Percentiles rank a stretch among this genome's conserved stretches.
Conservation (phyloP, 2,329 filamentous ascomycete species). For the Alternaria arborescens region DNA sequence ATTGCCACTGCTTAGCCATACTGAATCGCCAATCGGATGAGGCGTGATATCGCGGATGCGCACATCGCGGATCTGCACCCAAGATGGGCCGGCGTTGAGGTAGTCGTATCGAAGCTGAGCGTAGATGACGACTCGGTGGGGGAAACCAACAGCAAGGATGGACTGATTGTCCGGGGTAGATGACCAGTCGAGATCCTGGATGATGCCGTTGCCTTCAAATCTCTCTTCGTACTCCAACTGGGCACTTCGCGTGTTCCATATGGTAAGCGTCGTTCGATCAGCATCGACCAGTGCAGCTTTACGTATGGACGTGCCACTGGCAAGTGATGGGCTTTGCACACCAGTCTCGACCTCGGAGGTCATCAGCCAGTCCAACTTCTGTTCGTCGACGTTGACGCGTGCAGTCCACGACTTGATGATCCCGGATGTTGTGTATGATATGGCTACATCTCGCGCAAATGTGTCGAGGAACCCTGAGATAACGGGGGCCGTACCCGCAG, state of each 20-base stretch:
- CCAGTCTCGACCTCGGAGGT: constrained; percentile 85
- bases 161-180: constrained; percentile 89
- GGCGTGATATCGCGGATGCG: constrained; percentile 82
- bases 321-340: constrained; percentile 74
- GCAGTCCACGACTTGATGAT: constrained; percentile 86
- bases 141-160: constrained; percentile 90
- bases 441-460: constrained; percentile 84
- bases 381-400: constrained; percentile 68
- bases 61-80: constrained; percentile 85
- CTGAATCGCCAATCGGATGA: constrained; percentile 90
- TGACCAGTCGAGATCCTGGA: constrained; percentile 92
- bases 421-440: constrained; percentile 81
- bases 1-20: constrained; percentile 86
- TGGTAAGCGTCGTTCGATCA: constrained; percentile 77
- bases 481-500: constrained; percentile 76
- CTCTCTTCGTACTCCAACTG: constrained; percentile 82
- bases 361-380: constrained; percentile 78
- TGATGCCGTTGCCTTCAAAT: constrained; percentile 75
- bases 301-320: constrained; percentile 84
- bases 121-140: constrained; percentile 81
- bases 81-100: constrained; percentile 85
- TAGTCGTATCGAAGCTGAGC: constrained; percentile 93
- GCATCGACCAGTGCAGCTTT: constrained; percentile 85
- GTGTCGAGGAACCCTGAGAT: constrained; percentile 83
- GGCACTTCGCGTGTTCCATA: constrained; percentile 87